Base-by-base conservation (phyloP, 495 filamentous ascomycete genomes). In the Aspergillus campestris region DNA sequence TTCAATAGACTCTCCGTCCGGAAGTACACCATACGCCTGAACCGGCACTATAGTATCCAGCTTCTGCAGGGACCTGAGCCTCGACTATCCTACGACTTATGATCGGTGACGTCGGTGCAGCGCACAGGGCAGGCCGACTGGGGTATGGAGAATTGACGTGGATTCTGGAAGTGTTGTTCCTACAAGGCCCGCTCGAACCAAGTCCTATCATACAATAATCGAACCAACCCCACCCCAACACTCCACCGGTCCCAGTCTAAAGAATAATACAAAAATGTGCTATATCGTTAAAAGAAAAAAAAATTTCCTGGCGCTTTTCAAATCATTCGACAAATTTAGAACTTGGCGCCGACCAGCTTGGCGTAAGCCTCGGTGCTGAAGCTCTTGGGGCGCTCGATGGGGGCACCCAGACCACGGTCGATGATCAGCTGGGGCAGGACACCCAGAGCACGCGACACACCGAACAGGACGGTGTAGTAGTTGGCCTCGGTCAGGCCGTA, bases 381-480 rank as follows among this genome's bases (percentile, higher is more conserved):
- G 50, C 82, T 88, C 86, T 98, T 98, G 66, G 92, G 92, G 55
- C 84, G 71, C 65, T 79, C 73, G 50, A 73, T 76, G 47, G 69
- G 74, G 55, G 71, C 70, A 56, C 92, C 92, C 44, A 97, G 79
- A 48, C 92, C 92, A 68, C 92, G 94, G 80, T 98, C 92, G 64
- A 97, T 96, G 80, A 98, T 98, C 61, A 98, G 78, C 79, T 98
- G 92, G 49, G 92, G 94, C 48, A 97, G 83, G 50, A 97, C 92
- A 83, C 92, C 92, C 56, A 98, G 84, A 53, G 94, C 92, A 65
- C 92, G 85, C 52, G 89, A 95, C 14, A 98, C 94, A 79, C 92
- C 92, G 71, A 98, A 98, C 59, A 97, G 84, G 44, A 98, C 92
- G 47, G 92, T 98, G 83, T 98, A 98, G 83, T 92, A 98, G 83